These are phyloP conservation scores for Phytopythium vexans DNA, from an alignment of 352 stramenopile species.

Conservation along the genomic window DNA sequence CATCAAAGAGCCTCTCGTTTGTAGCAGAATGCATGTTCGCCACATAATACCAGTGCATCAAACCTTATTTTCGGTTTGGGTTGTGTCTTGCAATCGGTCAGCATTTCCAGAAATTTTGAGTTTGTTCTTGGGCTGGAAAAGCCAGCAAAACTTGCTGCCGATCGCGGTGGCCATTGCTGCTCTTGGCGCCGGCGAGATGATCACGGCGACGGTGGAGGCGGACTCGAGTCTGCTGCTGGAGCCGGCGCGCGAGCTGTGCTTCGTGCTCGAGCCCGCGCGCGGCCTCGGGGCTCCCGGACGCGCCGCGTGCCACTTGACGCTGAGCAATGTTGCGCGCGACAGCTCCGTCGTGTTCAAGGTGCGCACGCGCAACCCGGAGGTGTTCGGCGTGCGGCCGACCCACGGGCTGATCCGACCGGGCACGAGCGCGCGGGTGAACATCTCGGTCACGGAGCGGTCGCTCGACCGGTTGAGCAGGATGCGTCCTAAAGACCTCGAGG, in stretches of 20 bases:
- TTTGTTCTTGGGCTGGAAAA: too few species aligned
- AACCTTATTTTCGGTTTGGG: too few species aligned
- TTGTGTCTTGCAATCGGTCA: too few species aligned
- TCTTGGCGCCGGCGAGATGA: constrained; percentile 27
- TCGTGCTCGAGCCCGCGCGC: constrained; percentile 15
- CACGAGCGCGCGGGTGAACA: constrained; percentile 23
- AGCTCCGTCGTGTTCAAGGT: constrained; percentile 72
- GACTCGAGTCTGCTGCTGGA: constrained; percentile 77
- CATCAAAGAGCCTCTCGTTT: too few species aligned
- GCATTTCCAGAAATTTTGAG: too few species aligned
- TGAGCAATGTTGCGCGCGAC: constrained; percentile 64
- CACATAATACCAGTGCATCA: too few species aligned
- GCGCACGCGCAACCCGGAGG: constrained; percentile 70
- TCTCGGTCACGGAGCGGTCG: constrained; percentile 34
- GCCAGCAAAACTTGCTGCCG: not conserved
- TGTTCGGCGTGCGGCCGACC: constrained; percentile 71
- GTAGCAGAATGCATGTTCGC: too few species aligned
- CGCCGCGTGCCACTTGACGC: constrained; percentile 20
- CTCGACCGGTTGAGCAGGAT: constrained; percentile 32
- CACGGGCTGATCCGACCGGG: constrained; percentile 52
- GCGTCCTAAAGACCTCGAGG: constrained; percentile 23
- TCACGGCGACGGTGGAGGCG: constrained; percentile 63
- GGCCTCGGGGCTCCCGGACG: constrained; percentile 1
- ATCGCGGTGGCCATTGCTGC: too few species aligned
- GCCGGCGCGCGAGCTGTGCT: constrained; percentile 53